Conservation (phyloP, 139 green algal species). For the Closterium sp. region DNA sequence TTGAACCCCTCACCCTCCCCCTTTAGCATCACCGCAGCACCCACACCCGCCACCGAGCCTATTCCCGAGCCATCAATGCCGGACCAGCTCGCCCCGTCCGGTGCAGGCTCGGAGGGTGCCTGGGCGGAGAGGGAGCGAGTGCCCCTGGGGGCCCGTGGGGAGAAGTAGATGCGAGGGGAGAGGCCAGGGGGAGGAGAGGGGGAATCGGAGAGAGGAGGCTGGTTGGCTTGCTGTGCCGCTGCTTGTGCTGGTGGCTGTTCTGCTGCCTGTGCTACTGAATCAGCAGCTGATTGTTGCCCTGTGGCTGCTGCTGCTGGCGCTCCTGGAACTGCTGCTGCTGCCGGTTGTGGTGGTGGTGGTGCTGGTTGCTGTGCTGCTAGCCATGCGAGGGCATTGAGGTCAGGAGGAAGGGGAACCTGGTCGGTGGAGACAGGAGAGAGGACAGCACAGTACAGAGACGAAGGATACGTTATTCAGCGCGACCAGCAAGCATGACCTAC, state of each 20-base stretch:
- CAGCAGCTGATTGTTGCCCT: background rate
- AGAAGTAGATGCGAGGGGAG: conserved; percentile 31
- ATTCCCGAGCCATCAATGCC: conserved; percentile 10
- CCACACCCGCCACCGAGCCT: background rate
- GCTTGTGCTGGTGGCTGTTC: background rate
- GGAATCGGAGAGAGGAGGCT: background rate
- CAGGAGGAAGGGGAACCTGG: background rate
- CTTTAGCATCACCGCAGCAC: background rate
- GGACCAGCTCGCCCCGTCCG: background rate
- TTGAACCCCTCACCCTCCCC: background rate
- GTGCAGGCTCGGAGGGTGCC: background rate
- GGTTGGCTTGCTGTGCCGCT: background rate
- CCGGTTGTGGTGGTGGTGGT: background rate
- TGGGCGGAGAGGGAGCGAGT: background rate
- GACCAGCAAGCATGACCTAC: no score
- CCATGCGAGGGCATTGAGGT: conserved; percentile 4
- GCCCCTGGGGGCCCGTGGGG: conserved; percentile 7
- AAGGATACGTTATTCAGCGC: no score
- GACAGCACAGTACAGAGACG: no score
- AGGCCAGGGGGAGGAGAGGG: background rate
- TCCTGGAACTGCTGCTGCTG: conserved; percentile 1
- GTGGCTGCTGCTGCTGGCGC: background rate
- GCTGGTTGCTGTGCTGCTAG: background rate
- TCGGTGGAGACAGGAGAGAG: background rate
- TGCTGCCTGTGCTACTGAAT: background rate